Evolutionary conservation across 2,329 filamentous ascomycete genomes (phyloP).

Genomic region (Alternaria gaisen): DNA sequence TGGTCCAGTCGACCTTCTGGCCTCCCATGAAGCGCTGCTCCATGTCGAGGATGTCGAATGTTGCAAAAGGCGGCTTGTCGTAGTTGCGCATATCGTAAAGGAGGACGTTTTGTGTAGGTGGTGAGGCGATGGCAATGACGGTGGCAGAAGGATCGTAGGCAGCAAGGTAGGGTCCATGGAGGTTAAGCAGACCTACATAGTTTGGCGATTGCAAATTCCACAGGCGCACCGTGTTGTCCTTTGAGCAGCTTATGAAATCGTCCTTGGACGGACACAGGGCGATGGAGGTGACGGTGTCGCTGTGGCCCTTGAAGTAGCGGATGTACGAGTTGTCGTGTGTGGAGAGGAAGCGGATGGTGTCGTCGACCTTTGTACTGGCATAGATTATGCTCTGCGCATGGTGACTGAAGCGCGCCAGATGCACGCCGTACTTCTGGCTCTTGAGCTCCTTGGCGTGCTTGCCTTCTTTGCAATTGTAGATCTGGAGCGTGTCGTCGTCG

Average conservation of each 20-base stretch:
- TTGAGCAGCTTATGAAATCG: slow-evolving; percentile 89
- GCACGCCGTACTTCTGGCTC: slow-evolving; percentile 96
- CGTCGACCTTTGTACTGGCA: slow-evolving; percentile 93
- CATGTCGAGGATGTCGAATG: slow-evolving; percentile 79
- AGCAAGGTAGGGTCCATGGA: slow-evolving; percentile 81
- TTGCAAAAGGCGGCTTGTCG: slow-evolving; percentile 87
- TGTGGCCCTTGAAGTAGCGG: slow-evolving; percentile 94
- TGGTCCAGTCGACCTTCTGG: slow-evolving; percentile 77
- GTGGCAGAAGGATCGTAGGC: slow-evolving; percentile 92
- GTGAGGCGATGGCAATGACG: slow-evolving; percentile 89
- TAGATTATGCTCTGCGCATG: slow-evolving; percentile 91
- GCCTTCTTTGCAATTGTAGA: slow-evolving; percentile 93
- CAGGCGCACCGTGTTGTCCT: slow-evolving; percentile 88
- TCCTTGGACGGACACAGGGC: slow-evolving; percentile 86
- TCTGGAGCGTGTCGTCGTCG: slow-evolving; percentile 93
- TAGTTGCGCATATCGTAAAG: slow-evolving; percentile 95
- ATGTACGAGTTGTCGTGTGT: slow-evolving; percentile 97
- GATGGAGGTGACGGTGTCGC: slow-evolving; percentile 82
- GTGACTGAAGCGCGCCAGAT: slow-evolving; percentile 93
- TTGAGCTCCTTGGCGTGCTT: slow-evolving; percentile 87
- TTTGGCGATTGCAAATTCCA: slow-evolving; percentile 88
- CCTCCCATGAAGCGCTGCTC: slow-evolving; percentile 58
- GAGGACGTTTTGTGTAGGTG: slow-evolving; percentile 78
- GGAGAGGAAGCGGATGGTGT: slow-evolving; percentile 84
- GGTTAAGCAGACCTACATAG: slow-evolving; percentile 79